A percentile compares a stretch with the other conserved stretches of the same genome.
These are phyloP conservation scores for Vitis cinerea DNA, from an alignment of 164 flowering plant genomes.

Conservation along the genomic window DNA sequence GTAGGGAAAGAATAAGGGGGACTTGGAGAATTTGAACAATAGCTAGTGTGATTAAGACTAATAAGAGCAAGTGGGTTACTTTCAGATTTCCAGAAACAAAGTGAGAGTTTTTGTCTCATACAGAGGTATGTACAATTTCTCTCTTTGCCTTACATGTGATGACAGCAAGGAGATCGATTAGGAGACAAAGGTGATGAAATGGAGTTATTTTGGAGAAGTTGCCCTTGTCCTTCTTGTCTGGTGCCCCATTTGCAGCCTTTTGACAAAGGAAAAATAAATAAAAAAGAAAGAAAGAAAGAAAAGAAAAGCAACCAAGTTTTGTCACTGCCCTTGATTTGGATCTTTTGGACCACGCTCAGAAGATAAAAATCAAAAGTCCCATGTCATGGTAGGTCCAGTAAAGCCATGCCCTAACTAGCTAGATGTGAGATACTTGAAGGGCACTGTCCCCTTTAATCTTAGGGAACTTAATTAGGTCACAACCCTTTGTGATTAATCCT, in stretches of 20 bases:
- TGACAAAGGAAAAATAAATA: slow-evolving; percentile 9
- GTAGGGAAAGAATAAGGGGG: too few species aligned
- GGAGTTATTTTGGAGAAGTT: slow-evolving; percentile 10
- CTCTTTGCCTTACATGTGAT: slow-evolving; percentile 21
- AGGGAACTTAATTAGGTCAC: background rate
- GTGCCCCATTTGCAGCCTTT: slow-evolving; percentile 22
- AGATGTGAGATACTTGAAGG: too few species aligned
- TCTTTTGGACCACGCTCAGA: slow-evolving; percentile 12
- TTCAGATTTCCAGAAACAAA: background rate
- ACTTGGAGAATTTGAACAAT: too few species aligned
- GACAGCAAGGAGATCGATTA: background rate
- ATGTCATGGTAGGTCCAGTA: background rate
- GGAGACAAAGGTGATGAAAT: background rate
- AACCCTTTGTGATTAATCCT: slow-evolving; percentile 15
- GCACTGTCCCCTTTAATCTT: too few species aligned
- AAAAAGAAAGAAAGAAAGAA: too few species aligned
- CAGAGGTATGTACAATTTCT: slow-evolving; percentile 12
- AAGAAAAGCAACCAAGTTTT: slow-evolving; percentile 2
- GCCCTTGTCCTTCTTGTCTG: slow-evolving; percentile 15
- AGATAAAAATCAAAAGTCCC: background rate
- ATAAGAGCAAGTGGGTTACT: background rate
- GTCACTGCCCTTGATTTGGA: slow-evolving; percentile 8
- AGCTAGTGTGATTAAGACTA: background rate
- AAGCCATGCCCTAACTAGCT: too few species aligned
- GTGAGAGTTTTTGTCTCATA: slow-evolving; percentile 5